Evolutionary conservation across 2,329 filamentous ascomycete species (phyloP).

Genomic region (Exophiala alcalophila): DNA sequence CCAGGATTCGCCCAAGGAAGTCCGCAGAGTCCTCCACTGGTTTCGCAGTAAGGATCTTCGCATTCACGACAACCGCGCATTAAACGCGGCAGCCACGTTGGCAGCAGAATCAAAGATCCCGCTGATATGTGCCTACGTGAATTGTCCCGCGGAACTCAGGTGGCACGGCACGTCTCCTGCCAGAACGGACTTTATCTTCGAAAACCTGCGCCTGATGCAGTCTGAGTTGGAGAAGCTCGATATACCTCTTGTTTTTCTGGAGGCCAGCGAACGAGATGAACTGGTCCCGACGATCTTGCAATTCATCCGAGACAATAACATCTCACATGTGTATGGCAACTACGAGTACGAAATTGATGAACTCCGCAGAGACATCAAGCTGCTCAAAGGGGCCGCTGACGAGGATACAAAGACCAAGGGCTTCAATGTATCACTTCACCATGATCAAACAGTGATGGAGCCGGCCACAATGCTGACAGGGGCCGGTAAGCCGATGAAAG

Average conservation of each 20-base stretch:
- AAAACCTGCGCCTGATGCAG: constrained; percentile 46
- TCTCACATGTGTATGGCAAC: constrained; percentile 50
- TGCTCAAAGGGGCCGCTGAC: constrained; percentile 39
- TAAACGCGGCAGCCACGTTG: constrained; percentile 47
- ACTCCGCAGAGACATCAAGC: constrained; percentile 45
- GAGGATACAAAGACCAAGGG: constrained; percentile 19
- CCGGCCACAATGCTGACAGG: constrained; percentile 45
- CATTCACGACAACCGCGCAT: constrained; percentile 49
- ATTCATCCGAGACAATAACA: constrained; percentile 44
- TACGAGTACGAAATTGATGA: constrained; percentile 49
- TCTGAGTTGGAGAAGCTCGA: constrained; percentile 47
- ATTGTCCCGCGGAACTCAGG: constrained; percentile 48
- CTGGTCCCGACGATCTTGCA: constrained; percentile 43
- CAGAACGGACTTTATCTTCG: constrained; percentile 48
- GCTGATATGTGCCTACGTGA: constrained; percentile 48
- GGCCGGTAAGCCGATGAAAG: constrained; percentile 48
- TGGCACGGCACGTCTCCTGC: constrained; percentile 53
- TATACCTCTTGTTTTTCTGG: constrained; percentile 49
- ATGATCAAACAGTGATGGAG: constrained; percentile 51
- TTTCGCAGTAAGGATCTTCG: constrained; percentile 53
- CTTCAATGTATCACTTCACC: constrained; percentile 44
- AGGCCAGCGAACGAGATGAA: constrained; percentile 42
- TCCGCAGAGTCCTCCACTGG: constrained; percentile 49
- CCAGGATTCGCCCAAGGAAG: constrained; percentile 39
- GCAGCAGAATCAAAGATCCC: constrained; percentile 44